Evolutionary conservation across 805 yeast genomes (phyloP).

Genomic region (Maudiozyma turicensis): DNA sequence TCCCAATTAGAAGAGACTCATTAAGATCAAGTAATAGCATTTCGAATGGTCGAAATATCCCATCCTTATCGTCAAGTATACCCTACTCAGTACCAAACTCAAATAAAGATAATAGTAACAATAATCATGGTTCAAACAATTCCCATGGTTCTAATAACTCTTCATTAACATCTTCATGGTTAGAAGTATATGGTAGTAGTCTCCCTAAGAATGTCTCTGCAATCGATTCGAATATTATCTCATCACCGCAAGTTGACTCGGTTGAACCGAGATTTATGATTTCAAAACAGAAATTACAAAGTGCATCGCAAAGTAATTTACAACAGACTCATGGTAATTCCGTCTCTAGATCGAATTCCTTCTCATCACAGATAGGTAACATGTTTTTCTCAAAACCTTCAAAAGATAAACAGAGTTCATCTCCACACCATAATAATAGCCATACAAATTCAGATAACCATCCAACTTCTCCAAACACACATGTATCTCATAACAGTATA

Average conservation of each 20-base stretch:
- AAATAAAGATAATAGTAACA: constrained; percentile 23
- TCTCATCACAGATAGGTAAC: constrained; percentile 29
- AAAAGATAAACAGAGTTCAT: constrained; percentile 8
- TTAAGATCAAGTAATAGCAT: constrained; percentile 8
- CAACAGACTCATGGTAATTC: constrained; percentile 5
- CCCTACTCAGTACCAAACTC: constrained; percentile 72
- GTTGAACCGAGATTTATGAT: constrained; percentile 84
- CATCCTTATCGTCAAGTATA: constrained; percentile 47
- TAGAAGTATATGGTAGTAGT: constrained; percentile 28
- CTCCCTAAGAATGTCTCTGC: constrained; percentile 35
- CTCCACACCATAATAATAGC: background rate
- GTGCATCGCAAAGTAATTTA: constrained; percentile 20
- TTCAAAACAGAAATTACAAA: constrained; percentile 53
- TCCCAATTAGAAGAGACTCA: constrained; percentile 25
- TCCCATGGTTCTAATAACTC: constrained; percentile 16
- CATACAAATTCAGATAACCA: background rate
- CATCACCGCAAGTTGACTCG: constrained; percentile 58
- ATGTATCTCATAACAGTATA: background rate
- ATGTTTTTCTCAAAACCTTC: constrained; percentile 25
- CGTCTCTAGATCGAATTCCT: constrained; percentile 26
- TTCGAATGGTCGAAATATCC: constrained; percentile 18
- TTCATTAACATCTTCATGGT: constrained; percentile 28
- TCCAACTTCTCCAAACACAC: background rate
- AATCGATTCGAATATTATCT: constrained; percentile 50
- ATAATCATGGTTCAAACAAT: constrained; percentile 1